phyloP scores from a whole-genome alignment of 371 early-diverging fungal species.

The Circinella umbellata region DNA sequence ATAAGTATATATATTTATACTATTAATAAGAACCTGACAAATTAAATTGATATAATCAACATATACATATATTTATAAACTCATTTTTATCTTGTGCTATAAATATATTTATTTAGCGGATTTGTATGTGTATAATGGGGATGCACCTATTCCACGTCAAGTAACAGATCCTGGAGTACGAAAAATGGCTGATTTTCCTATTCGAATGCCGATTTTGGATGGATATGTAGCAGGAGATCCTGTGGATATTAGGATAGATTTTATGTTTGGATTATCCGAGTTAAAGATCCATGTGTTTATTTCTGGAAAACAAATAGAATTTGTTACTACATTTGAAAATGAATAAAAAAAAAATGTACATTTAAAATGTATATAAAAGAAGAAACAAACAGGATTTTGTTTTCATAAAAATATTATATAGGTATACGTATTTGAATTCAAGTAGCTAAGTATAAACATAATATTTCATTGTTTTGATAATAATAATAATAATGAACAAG shows the following conservation, averaged over 20 bases:
- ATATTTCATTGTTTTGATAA: too few relatives aligned
- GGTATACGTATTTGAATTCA: too few relatives aligned
- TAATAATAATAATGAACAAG: too few relatives aligned
- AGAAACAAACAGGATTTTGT: too few relatives aligned
- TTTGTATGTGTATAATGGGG: slow-evolving; percentile 45
- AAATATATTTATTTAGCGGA: slow-evolving; percentile 18
- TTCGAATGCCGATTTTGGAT: slow-evolving; percentile 28
- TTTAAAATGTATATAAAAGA: too few relatives aligned
- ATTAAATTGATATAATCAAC: too few relatives aligned
- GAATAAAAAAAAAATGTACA: not conserved
- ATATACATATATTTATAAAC: too few relatives aligned
- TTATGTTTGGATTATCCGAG: slow-evolving; percentile 26
- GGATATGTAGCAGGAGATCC: slow-evolving; percentile 23
- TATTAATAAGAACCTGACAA: not conserved
- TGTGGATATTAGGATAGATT: slow-evolving; percentile 29
- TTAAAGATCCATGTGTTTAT: slow-evolving; percentile 26
- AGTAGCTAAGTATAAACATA: too few relatives aligned
- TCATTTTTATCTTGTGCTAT: not conserved
- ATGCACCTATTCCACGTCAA: slow-evolving; percentile 44
- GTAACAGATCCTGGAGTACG: slow-evolving; percentile 46
- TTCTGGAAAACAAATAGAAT: slow-evolving; percentile 19
- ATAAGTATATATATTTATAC: not conserved
- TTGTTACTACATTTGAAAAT: slow-evolving; percentile 14
- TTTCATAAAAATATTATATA: too few relatives aligned
- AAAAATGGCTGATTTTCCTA: slow-evolving; percentile 48